Conservation (phyloP, 2,329 filamentous ascomycete species). For the Botrytis porri region DNA sequence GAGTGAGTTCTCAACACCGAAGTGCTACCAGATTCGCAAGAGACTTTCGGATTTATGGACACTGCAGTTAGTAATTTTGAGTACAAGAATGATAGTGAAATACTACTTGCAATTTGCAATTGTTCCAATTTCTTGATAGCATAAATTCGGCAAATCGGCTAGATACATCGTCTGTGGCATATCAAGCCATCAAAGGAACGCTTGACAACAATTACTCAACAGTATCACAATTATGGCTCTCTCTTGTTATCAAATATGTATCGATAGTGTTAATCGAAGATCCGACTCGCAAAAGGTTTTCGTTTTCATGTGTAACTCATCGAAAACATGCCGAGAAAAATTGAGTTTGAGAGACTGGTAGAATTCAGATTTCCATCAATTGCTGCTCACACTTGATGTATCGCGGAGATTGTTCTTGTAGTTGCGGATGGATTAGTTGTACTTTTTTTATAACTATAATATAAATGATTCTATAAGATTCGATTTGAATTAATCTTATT, state of each 20-base stretch:
- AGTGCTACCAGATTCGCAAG: too few species aligned
- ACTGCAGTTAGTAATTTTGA: fast-evolving
- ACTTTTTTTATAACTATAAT: too few species aligned
- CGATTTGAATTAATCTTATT: too few species aligned
- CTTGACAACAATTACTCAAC: fast-evolving
- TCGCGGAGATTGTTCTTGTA: too few species aligned
- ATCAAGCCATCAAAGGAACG: fast-evolving
- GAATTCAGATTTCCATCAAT: neutral
- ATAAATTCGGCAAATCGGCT: neutral
- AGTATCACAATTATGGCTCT: neutral
- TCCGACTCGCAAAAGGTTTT: neutral
- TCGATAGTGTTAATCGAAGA: neutral
- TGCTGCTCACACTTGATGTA: too few species aligned
- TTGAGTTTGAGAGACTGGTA: neutral
- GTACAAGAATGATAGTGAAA: fast-evolving
- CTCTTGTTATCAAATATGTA: neutral
- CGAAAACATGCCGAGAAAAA: neutral
- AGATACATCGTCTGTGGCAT: fast-evolving
- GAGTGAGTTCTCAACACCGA: too few species aligned
- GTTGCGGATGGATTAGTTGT: too few species aligned
- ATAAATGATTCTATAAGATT: too few species aligned
- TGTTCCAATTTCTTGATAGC: neutral
- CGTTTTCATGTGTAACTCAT: fast-evolving
- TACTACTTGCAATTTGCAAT: neutral
- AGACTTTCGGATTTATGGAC: fast-evolving